Percentiles rank a stretch among this genome's conserved stretches.
Evolutionary conservation across 805 yeast genomes (phyloP).

Genomic region (Lipomyces yamanashiensis): DNA sequence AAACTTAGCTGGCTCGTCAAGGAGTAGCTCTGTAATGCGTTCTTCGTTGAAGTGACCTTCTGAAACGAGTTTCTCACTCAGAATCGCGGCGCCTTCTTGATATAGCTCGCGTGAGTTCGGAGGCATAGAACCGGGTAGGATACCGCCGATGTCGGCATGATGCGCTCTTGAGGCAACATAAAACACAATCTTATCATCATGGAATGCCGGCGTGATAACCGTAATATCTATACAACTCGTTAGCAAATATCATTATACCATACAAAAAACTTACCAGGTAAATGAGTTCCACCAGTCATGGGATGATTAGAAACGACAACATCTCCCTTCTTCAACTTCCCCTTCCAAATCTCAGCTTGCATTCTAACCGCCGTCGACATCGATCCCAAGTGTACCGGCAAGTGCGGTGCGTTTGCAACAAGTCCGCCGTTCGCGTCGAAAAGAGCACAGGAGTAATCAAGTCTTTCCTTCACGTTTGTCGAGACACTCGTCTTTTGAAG

Average conservation of each 20-base stretch:
- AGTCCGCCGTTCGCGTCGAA: conserved; percentile 77
- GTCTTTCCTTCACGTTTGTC: conserved; percentile 80
- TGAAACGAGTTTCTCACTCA: conserved; percentile 72
- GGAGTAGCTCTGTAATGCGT: conserved; percentile 62
- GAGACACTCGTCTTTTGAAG: conserved; percentile 79
- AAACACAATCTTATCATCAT: conserved; percentile 62
- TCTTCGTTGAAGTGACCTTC: conserved; percentile 78
- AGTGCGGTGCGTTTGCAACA: conserved; percentile 87
- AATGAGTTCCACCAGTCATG: conserved; percentile 81
- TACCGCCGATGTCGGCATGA: conserved; percentile 95
- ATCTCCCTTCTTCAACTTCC: conserved; percentile 70
- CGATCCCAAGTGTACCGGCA: conserved; percentile 85
- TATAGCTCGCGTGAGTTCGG: conserved; percentile 82
- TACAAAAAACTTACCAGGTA: conserved; percentile 53
- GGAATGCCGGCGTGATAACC: conserved; percentile 85
- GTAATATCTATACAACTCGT: conserved; percentile 74
- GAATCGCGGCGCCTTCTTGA: conserved; percentile 91
- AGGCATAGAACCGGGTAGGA: conserved; percentile 92
- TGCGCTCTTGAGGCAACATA: conserved; percentile 95
- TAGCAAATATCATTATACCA: not conserved
- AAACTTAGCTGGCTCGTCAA: conserved; percentile 74
- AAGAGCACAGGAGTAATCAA: conserved; percentile 84
- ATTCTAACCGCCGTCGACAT: conserved; percentile 79
- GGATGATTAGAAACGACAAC: conserved; percentile 82
- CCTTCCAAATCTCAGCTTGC: conserved; percentile 69